Base-by-base conservation (phyloP, 805 yeast genomes). In the Saturnispora diversa region DNA sequence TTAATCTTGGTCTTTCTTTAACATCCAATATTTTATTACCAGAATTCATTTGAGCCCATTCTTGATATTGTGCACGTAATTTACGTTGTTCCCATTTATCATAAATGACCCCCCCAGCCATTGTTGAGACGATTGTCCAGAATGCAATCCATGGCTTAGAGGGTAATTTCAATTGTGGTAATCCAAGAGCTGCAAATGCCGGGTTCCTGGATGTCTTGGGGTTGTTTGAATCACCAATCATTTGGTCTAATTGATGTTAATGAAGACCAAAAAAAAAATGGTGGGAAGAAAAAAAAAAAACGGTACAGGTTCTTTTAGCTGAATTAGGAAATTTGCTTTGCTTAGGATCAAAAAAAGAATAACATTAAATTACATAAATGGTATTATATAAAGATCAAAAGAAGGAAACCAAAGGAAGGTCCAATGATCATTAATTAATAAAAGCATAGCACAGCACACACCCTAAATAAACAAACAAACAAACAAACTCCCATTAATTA, bases 131-230 rank as follows among this genome's bases (percentile, higher is more conserved):
- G 6, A 84, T 75, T 0, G 79, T 56, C 84, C 95, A 82, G 61
- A 92, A 92, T 27, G 87, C 84, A 66, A 75, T 61, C 98, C 97
- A 90, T 64, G 90, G 92, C 47, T 96, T 69, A 1, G 94, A 80
- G 0, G 98, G 98, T 11, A 92, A 64, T 28, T 80, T 72, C 17
- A 87, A 51, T 11, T 80, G 63, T 4, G 86, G 84, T 35, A 90
- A 72, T 0, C 97, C 97, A 84, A 90, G 74, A 53, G 85, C 81
- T 47, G 74, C 63, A 34, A 88, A 70, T 2, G 94, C 95, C 1
- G 95, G 95, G 53, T 87, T 81, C 8, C 16, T 24, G 11, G 15
- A 19, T 12, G 15, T 25, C 27, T 39, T 39, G 5, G 42, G 42
- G 15, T 39, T 39, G 13, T 20, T 32, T 11, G 13, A 20, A 20